Evolutionary conservation across 2,329 filamentous ascomycete genomes (phyloP).

Genomic region (Ascochyta clinopodiicola): DNA sequence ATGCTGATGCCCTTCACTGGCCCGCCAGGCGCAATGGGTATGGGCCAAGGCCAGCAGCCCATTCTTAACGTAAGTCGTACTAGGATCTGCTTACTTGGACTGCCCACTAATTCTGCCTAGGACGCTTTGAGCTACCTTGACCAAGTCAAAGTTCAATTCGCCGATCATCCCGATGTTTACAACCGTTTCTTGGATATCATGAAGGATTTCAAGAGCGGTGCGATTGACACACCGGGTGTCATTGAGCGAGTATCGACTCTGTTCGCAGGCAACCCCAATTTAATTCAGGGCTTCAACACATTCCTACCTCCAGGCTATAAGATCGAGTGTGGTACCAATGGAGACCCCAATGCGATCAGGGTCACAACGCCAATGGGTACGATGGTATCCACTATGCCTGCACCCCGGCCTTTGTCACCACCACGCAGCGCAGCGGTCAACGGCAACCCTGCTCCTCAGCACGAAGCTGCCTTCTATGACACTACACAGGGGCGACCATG

Average conservation of each 20-base stretch:
- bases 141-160: conserved; percentile 97
- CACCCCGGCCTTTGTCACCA: conserved; percentile 54
- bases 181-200: conserved; percentile 98
- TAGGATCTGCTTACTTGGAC: conserved; percentile 1
- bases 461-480: conserved; percentile 47
- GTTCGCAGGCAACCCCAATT: conserved; percentile 91
- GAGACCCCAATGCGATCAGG: conserved; percentile 93
- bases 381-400: conserved; percentile 84
- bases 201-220: conserved; percentile 99
- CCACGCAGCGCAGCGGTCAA: conserved; percentile 58
- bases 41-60: conserved; percentile 81
- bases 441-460: conserved; percentile 61
- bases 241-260: conserved; percentile 96
- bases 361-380: conserved; percentile 99
- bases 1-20: conserved; percentile 59
- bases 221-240: conserved; percentile 97
- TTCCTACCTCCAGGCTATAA: conserved; percentile 95
- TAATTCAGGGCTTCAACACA: conserved; percentile 98
- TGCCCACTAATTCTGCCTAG: conserved; percentile 43
- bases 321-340: conserved; percentile 92
- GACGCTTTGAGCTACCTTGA: conserved; percentile 94
- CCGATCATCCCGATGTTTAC: conserved; percentile 96
- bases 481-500: conserved; percentile 46
- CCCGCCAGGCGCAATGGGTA: conserved; percentile 59
- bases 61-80: conserved; percentile 66